Evolutionary conservation across 306 rosid genomes (phyloP).

Genomic region (Aeschynomene evenia): DNA sequence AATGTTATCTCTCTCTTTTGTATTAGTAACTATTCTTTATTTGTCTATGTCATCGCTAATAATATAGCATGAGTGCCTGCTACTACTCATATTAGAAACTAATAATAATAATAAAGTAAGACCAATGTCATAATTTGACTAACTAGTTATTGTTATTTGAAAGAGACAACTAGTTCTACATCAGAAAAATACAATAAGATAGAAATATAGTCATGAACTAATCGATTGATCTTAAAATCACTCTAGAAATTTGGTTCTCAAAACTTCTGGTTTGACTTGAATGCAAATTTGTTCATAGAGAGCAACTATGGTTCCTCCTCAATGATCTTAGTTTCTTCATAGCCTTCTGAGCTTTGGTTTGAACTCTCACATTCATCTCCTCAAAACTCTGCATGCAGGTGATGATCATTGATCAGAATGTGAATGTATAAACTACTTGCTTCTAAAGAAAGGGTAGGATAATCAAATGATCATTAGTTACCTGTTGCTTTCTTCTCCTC

Average conservation of each 20-base stretch:
- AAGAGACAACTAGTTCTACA: neutral
- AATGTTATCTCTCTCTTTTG: too few relatives aligned
- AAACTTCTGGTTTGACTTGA: neutral
- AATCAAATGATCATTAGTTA: slow-evolving; percentile 5
- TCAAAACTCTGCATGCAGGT: slow-evolving; percentile 48
- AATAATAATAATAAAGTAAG: neutral
- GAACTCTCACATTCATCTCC: slow-evolving; percentile 51
- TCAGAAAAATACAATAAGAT: too few relatives aligned
- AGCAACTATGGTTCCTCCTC: slow-evolving; percentile 65
- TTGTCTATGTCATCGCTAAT: too few relatives aligned
- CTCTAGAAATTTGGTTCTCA: too few relatives aligned
- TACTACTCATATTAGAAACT: neutral
- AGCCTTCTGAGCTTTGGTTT: slow-evolving; percentile 60
- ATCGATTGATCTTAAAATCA: neutral
- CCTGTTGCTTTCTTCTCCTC: slow-evolving; percentile 78
- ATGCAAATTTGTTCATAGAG: slow-evolving; percentile 42
- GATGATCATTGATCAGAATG: neutral
- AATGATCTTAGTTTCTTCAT: slow-evolving; percentile 51
- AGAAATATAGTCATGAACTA: too few relatives aligned
- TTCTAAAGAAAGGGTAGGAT: neutral
- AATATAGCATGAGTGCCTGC: neutral
- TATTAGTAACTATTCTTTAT: too few relatives aligned
- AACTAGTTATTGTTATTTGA: neutral
- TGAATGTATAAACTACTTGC: neutral
- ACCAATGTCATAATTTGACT: neutral